Conservation (phyloP, 345 rosid genomes). For the Corymbia maculata region DNA sequence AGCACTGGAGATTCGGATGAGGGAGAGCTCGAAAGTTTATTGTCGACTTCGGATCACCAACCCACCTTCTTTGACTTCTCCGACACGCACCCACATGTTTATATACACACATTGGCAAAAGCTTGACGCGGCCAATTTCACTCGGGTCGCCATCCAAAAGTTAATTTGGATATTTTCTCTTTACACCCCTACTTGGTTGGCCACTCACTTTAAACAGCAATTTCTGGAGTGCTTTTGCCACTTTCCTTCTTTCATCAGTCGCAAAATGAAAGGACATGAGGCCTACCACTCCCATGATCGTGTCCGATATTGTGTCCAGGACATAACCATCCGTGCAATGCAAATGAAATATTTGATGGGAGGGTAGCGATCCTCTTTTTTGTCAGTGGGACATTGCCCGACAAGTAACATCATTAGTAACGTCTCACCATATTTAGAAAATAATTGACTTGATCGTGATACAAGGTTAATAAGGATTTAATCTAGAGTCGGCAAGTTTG, state of each 20-base stretch:
- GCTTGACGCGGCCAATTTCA: not conserved
- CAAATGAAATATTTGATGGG: not conserved
- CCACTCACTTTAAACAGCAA: not conserved
- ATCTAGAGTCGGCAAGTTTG: rapidly evolving
- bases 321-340: not conserved
- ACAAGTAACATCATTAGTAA: not conserved
- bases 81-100: not conserved
- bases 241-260: not conserved
- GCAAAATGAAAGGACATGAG: not conserved
- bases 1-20: not conserved
- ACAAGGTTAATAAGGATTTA: not conserved
- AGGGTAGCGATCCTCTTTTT: not conserved
- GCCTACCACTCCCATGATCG: not conserved
- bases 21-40: not conserved
- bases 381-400: not conserved
- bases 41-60: not conserved
- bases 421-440: not conserved
- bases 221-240: not conserved
- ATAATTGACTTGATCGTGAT: not conserved
- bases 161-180: not conserved
- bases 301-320: not conserved
- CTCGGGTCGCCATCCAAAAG: not conserved
- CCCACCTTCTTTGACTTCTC: not conserved
- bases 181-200: not conserved
- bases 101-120: not conserved